phyloP scores from a whole-genome alignment of 1,139 yeast genomes.

The Lodderomyces oxycetoniae region DNA sequence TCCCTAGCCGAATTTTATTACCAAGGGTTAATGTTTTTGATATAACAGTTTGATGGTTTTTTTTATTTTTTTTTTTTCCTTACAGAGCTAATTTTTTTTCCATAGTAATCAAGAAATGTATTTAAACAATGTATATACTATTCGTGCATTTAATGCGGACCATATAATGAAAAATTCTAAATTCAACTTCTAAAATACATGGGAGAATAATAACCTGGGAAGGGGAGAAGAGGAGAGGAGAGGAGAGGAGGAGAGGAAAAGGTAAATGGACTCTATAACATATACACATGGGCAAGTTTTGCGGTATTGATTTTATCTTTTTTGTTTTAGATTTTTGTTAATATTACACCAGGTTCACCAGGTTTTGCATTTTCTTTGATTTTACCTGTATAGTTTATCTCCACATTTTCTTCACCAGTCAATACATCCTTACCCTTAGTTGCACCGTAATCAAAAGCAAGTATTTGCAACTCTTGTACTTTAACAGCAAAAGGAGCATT shows the following conservation, averaged over 20 bases:
- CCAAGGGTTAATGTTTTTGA: slow-evolving; percentile 1
- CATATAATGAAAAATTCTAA: too few species aligned
- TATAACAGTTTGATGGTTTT: too few species aligned
- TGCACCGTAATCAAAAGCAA: slow-evolving; percentile 59
- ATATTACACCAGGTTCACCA: slow-evolving; percentile 84
- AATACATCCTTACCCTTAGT: slow-evolving; percentile 57
- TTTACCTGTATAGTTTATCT: slow-evolving; percentile 58
- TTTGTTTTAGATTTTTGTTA: slow-evolving; percentile 47
- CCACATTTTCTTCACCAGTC: slow-evolving; percentile 70
- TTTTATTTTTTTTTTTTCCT: too few species aligned
- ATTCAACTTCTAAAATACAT: neutral
- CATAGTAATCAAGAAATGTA: too few species aligned
- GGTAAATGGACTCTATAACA: neutral
- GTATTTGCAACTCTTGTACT: slow-evolving; percentile 49
- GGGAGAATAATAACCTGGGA: neutral
- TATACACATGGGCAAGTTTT: neutral
- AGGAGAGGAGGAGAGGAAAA: neutral
- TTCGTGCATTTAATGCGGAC: too few species aligned
- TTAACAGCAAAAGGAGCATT: slow-evolving; percentile 63
- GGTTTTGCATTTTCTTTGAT: slow-evolving; percentile 82
- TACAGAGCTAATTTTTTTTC: too few species aligned
- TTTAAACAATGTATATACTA: too few species aligned
- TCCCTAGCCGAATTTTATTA: too few species aligned
- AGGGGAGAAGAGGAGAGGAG: neutral
- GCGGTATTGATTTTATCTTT: neutral